Base-by-base conservation (phyloP, 2,329 filamentous ascomycete species). In the Raffaelea arxii region DNA sequence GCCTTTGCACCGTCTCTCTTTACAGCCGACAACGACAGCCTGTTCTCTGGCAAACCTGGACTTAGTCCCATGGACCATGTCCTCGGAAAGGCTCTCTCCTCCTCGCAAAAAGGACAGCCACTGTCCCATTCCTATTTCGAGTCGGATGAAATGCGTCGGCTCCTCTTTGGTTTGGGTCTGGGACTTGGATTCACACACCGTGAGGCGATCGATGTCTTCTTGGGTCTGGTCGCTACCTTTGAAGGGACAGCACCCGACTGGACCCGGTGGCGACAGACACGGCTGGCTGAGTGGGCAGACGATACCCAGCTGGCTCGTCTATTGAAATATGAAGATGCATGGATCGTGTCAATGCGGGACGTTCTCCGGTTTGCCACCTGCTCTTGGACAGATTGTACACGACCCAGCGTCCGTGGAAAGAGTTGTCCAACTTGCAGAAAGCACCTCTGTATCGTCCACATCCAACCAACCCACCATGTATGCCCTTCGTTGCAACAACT, bases 1-100 rank as follows among this genome's bases (percentile, higher is more conserved):
- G 65, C 67, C 2, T 72, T 71, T 44, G 41, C 16, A n/a, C 46
- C 42, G 4, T 6, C 42, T 2, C 42, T 48, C 11, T 16, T 44
- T 6, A 25, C 46, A 2, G 42, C 41, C 6, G 22, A 41, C 37
- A 48, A 32, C 16, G 27, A 16, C 9, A 32, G 16, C 16, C 27
- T 32, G 10, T 32, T 45, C 14, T 16, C 6, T 5, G 48, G 48
- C 2, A 14, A 3, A 2, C 18, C 39, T 4, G 48, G 48, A 9
- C 45, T 50, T 19, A 49, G 45, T 19, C 39, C n/a, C 2, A 6
- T 6, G 4, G 48, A 50, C 32, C 24, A 21, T 4, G 10, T 42
- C 2, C 12, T 50, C 4, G 21, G 14, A 4, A 3, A 18, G 19
- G 45, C 30, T 4, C 21, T 50, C 14, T n/a, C n/a, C n/a, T n/a